These are phyloP conservation scores for Nemania diffusa DNA, from an alignment of 2,329 filamentous ascomycete species.

Conservation along the genomic window DNA sequence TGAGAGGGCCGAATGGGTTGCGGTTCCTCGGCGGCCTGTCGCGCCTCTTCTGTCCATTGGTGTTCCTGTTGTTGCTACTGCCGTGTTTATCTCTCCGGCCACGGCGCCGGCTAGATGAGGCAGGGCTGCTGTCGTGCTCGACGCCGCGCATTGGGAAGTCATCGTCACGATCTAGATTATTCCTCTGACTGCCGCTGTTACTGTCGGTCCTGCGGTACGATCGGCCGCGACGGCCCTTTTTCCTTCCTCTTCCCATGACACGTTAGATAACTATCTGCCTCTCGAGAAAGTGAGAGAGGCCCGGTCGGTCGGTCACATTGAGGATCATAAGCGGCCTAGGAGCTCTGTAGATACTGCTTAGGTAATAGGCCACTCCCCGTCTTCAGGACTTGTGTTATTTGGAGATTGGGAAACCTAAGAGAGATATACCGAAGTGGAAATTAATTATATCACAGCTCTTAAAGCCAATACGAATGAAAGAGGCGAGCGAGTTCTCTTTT, in stretches of 20 bases:
- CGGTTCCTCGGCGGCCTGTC: neutral
- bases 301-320: conserved; percentile 13
- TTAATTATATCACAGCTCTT: conserved; percentile 10
- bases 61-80: conserved; percentile 6
- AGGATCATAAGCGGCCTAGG: neutral
- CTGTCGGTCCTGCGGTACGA: conserved; percentile 22
- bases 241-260: conserved; percentile 39
- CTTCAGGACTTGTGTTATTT: neutral
- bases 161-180: conserved; percentile 34
- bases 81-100: neutral
- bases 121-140: conserved; percentile 7
- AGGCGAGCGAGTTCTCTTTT: conserved; percentile 13
- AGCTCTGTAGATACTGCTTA: neutral
- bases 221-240: conserved; percentile 16
- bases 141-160: conserved; percentile 41
- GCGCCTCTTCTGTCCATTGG: neutral
- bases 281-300: neutral
- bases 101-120: neutral
- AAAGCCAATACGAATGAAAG: conserved; percentile 35
- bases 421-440: neutral
- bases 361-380: neutral
- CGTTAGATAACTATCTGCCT: conserved; percentile 12
- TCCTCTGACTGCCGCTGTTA: neutral
- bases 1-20: neutral
- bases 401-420: neutral